Evolutionary conservation across 495 filamentous ascomycete genomes (phyloP).

Genomic region (Saxophila tyrrhenica): DNA sequence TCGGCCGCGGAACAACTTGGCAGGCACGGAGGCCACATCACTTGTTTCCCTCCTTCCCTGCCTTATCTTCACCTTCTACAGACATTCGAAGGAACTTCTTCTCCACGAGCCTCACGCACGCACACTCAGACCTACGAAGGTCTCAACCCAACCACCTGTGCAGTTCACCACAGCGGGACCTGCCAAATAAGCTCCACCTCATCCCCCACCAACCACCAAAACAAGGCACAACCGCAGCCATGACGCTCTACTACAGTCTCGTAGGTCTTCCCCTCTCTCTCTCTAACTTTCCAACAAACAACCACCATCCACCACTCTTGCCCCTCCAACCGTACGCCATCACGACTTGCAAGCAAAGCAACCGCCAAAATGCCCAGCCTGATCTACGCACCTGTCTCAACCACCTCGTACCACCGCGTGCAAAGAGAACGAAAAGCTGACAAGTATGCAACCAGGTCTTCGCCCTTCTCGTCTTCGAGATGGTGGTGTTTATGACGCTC

Average conservation of each 20-base stretch:
- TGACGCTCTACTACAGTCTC: conserved; percentile 98
- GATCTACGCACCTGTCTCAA: conserved; percentile 30
- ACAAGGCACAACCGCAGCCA: conserved; percentile 37
- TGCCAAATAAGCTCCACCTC: no score
- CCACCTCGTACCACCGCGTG: conserved; percentile 1
- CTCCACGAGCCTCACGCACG: background rate
- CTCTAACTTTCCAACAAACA: background rate
- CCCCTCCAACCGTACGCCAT: background rate
- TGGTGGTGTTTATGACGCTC: conserved; percentile 81
- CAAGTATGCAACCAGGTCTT: conserved; percentile 58
- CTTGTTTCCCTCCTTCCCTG: background rate
- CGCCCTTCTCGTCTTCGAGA: conserved; percentile 81
- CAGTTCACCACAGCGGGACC: background rate
- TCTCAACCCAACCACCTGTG: no score
- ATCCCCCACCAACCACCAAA: no score
- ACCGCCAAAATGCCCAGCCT: conserved; percentile 26
- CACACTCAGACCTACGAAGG: background rate
- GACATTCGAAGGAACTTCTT: background rate
- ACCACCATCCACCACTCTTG: background rate
- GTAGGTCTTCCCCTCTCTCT: conserved; percentile 45
- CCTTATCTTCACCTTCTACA: background rate
- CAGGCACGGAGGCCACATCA: background rate
- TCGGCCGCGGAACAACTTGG: background rate
- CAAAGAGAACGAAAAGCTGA: background rate
- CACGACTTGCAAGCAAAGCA: no score